Percentiles rank a stretch among this genome's conserved stretches.
These are phyloP conservation scores for Talaromyces sp. DNA, from an alignment of 2,329 filamentous ascomycete genomes.

Conservation along the genomic window DNA sequence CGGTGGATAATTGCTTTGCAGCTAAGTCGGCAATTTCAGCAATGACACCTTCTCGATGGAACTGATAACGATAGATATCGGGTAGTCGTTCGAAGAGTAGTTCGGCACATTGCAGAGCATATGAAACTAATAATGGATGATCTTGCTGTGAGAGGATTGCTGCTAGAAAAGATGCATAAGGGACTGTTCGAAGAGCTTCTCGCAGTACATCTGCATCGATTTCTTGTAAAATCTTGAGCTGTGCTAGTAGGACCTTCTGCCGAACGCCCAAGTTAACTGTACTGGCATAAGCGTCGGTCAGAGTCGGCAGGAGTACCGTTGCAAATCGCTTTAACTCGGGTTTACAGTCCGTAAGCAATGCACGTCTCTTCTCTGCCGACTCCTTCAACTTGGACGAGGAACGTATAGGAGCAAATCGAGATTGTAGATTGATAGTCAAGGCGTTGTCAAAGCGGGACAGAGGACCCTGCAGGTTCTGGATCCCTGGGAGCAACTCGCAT, in stretches of 20 bases:
- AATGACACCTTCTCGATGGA: conserved; percentile 95
- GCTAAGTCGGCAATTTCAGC: conserved; percentile 83
- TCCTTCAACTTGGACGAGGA: conserved; percentile 46
- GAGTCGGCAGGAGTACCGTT: conserved; percentile 85
- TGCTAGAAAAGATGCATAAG: conserved; percentile 92
- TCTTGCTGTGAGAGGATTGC: conserved; percentile 95
- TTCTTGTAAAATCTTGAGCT: conserved; percentile 96
- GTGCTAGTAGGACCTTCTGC: conserved; percentile 91
- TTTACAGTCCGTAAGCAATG: conserved; percentile 77
- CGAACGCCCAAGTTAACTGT: conserved; percentile 93
- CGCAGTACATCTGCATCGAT: conserved; percentile 80
- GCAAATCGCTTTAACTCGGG: conserved; percentile 86
- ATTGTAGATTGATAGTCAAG: conserved; percentile 39
- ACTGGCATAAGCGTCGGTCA: conserved; percentile 96
- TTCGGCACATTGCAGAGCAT: conserved; percentile 84
- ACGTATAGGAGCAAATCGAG: conserved; percentile 38
- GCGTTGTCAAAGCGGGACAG: conserved; percentile 50
- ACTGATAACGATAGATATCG: conserved; percentile 88
- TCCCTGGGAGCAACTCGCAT: conserved; percentile 81
- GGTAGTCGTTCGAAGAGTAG: conserved; percentile 80
- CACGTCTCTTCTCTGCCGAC: conserved; percentile 72
- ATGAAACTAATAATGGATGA: conserved; percentile 79
- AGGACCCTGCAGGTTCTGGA: conserved; percentile 55
- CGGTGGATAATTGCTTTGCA: conserved; percentile 36
- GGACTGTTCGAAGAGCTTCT: conserved; percentile 80